Base-by-base conservation (phyloP, 805 yeast genomes). In the Cyberlindnera misumaiensis region DNA sequence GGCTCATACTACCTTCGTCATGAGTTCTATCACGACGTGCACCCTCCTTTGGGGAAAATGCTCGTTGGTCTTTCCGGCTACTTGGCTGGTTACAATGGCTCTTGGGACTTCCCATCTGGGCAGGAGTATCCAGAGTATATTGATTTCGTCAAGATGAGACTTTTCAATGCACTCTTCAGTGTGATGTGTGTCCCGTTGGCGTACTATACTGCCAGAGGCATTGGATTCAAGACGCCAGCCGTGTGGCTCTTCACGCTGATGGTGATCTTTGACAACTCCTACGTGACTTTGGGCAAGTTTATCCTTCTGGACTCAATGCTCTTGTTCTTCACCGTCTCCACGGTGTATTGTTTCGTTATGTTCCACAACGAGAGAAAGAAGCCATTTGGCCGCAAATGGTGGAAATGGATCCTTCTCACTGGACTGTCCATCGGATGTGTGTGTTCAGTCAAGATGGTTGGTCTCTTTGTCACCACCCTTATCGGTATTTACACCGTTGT, bases 11-110 rank as follows among this genome's bases (percentile, higher is more conserved):
- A 90, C 62, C 68, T 90, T 45, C 80, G 75, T 51, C 93, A 86
- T 50, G 95, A 86, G 53, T 87, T 84, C 58, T 90, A 89, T 61
- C 94, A 86, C 58, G 98, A 90, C 62, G 96, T 90, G 26, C 98
- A 90, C 63, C 98, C 98, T 35, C 98, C 98, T 2, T 67, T 90
- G 52, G 97, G 97, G 16, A 90, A 90, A 62, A 81, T 90, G 83
- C 70, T 93, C 43, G 85, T 87, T 42, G 97, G 95, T 0, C 68
- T 86, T 30, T 80, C 89, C 31, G 97, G 95, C 33, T 86, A 77
- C 59, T 58, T 88, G 43, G 90, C 93, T 29, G 89, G 88, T 12
- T 88, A 80, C 63, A 78, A 88, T 56, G 97, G 97, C 14, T 70
- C 81, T 18, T 93, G 89, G 75, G 85, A 76, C 46, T 93, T 93